These are phyloP conservation scores for Suhomyces atakaporum DNA, from an alignment of 1,139 yeast species.

Conservation along the genomic window DNA sequence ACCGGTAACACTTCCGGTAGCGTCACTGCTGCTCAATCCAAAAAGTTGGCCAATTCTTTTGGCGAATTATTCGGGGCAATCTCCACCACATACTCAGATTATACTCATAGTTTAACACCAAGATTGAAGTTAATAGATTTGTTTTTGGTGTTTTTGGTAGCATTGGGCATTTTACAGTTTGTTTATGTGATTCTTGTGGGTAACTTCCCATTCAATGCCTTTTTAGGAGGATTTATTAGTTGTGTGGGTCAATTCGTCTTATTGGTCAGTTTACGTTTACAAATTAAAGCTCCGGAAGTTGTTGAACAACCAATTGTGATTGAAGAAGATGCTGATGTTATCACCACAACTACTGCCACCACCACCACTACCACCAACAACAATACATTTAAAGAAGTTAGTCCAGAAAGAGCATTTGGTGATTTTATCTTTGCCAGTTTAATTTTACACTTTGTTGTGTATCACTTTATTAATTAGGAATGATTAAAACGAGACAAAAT, in stretches of 20 bases:
- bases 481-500: background rate
- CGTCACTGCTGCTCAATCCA: constrained; percentile 10
- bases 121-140: constrained; percentile 69
- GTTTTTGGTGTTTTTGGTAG: constrained; percentile 73
- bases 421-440: constrained; percentile 88
- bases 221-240: constrained; percentile 86
- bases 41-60: constrained; percentile 20
- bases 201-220: constrained; percentile 95
- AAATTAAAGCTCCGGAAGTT: constrained; percentile 29
- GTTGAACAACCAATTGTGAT: constrained; percentile 7
- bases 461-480: constrained; percentile 80
- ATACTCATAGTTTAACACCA: constrained; percentile 44
- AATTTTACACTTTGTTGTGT: constrained; percentile 82
- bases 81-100: constrained; percentile 48
- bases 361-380: constrained; percentile 11
- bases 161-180: constrained; percentile 77
- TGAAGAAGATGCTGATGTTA: constrained; percentile 16
- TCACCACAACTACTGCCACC: constrained; percentile 3
- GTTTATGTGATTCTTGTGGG: constrained; percentile 76
- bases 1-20: constrained; percentile 6
- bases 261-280: constrained; percentile 77
- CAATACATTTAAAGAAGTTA: constrained; percentile 50
- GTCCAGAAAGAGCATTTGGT: constrained; percentile 83
- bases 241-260: constrained; percentile 96
- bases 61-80: constrained; percentile 53